Base-by-base conservation (phyloP, 768 basidiomycete genomes). In the Filobasidium floriforme region DNA sequence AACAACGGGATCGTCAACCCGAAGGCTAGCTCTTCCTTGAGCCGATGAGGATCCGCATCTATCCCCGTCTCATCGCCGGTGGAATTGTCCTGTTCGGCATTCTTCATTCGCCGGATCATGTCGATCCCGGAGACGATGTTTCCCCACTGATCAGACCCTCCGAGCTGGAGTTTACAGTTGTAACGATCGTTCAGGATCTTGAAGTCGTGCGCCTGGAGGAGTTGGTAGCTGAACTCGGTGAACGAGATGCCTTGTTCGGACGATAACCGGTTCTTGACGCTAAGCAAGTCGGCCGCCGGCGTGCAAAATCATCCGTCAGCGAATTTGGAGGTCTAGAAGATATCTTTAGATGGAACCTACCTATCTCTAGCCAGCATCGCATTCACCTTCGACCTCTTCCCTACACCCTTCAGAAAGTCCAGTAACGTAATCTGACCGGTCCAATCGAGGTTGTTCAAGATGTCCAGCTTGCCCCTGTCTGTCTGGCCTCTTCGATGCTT, bases 91-190 rank as follows among this genome's bases (percentile, higher is more conserved):
- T n/a, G 9, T 15, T 26, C 22, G 19, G 57, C 22, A 7, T 28
- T 28, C 77, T 70, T 18, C 60, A 83, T 80, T 60, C 86, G 86
- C 63, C 85, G 84, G 73, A 98, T 93, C 65, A 99, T 84, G 64
- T 97, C 92, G 41, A 97, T 82, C 24, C 96, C 96, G 29, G 90
- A 89, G 37, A 94, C 80, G 69, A 99, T 97, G 75, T 99, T 99
- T 18, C 96, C 96, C 89, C 92, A 96, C 77, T 99, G 96, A 77
- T 99, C 96, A 0, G 92, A 93, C 11, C 96, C 96, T 59, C 96
- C 96, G 49, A 98, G 80, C 78, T 99, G 96, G 51, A 96, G 84
- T 15, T 84, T 84, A 77, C 94, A 97, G 4, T 81, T 82, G 61
- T 84, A 81, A 24, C 83, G 76, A 75, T 88, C 80, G 67, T 79